These are phyloP conservation scores for Dionaea muscipula DNA, from an alignment of 179 eudicot genomes.

Conservation along the genomic window DNA sequence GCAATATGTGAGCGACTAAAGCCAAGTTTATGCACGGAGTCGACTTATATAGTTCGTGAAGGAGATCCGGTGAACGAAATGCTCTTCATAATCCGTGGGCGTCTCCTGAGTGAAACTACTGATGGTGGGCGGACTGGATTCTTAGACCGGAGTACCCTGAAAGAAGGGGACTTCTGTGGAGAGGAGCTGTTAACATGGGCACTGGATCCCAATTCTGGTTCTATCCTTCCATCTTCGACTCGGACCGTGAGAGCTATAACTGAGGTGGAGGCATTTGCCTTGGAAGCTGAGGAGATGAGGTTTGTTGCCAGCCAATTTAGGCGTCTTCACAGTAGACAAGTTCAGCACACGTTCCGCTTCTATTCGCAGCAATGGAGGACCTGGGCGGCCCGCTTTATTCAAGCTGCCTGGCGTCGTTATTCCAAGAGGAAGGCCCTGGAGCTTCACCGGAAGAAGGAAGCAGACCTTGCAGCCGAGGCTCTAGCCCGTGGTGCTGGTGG, in stretches of 20 bases:
- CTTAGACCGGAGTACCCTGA: constrained; percentile 61
- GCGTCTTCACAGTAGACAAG: constrained; percentile 84
- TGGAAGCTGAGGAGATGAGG: constrained; percentile 69
- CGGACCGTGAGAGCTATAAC: constrained; percentile 70
- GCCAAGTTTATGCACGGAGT: constrained; percentile 68
- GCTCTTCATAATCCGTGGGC: constrained; percentile 89
- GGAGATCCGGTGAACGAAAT: constrained; percentile 92
- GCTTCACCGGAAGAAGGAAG: constrained; percentile 48
- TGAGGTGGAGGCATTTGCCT: constrained; percentile 83
- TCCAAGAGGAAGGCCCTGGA: constrained; percentile 59
- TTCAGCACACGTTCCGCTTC: constrained; percentile 82
- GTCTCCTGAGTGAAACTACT: constrained; percentile 81
- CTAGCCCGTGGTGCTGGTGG: constrained; percentile 23
- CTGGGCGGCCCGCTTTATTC: constrained; percentile 89
- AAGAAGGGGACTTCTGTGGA: constrained; percentile 83
- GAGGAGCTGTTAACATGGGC: constrained; percentile 93
- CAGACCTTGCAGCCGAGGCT: constrained; percentile 22
- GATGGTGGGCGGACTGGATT: constrained; percentile 90
- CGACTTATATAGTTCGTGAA: constrained; percentile 64
- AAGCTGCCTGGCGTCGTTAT: constrained; percentile 87
- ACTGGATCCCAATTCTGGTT: constrained; percentile 69
- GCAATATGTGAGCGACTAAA: constrained; percentile 83
- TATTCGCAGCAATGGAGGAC: constrained; percentile 87
- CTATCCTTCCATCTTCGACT: constrained; percentile 83
- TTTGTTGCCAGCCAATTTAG: constrained; percentile 84